Base-by-base conservation (phyloP, 2,329 filamentous ascomycete species). In the Arthroderma uncinatum region DNA sequence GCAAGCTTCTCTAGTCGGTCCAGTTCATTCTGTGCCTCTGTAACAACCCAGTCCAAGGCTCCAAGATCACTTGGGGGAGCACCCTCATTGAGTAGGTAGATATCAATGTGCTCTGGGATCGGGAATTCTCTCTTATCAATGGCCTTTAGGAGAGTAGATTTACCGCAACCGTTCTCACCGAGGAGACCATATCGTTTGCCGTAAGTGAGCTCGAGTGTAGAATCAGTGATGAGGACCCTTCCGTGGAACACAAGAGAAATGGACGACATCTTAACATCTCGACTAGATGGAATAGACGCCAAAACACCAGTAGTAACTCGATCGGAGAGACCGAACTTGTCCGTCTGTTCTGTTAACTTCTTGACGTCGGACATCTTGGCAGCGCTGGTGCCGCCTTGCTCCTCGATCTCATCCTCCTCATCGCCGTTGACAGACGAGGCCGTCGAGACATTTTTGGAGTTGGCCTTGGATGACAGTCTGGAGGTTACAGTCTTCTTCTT, bases 91-190 rank as follows among this genome's bases (percentile, higher is more conserved):
- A 98, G 80, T 48, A 98, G 84, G 78, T 98, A 98, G 74, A 98
- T 94, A 75, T 98, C 94, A 73, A 98, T 81, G 74, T 96, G 91
- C 28, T 95, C 87, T 60, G 93, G 94, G 70, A 98, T 88, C 62
- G 93, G 94, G 73, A 84, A 98, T 75, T 98, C 94, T 76, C 93
- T 87, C 69, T 84, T 85, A 66, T 87, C 86, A 71, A 98, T 95
- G 64, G 93, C 83, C 79, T 96, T 97, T 71, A 98, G 82, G 34
- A 98, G 76, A n/a, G 93, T 98, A 63, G 88, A 94, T 82, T 98
- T 98, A 73, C 93, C 93, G 75, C 93, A 98, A 64, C 93, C 93
- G 86, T 98, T 98, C 82, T 98, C 93, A 69, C 93, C 93, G 63
- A 98, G 79, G 58, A 98, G 80, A 73, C 93, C 93, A 72, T 98